A percentile compares a stretch with the other conserved stretches of the same genome.
These are phyloP conservation scores for Trametes hirsuta DNA, from an alignment of 1,284 basidiomycete genomes.

Conservation along the genomic window DNA sequence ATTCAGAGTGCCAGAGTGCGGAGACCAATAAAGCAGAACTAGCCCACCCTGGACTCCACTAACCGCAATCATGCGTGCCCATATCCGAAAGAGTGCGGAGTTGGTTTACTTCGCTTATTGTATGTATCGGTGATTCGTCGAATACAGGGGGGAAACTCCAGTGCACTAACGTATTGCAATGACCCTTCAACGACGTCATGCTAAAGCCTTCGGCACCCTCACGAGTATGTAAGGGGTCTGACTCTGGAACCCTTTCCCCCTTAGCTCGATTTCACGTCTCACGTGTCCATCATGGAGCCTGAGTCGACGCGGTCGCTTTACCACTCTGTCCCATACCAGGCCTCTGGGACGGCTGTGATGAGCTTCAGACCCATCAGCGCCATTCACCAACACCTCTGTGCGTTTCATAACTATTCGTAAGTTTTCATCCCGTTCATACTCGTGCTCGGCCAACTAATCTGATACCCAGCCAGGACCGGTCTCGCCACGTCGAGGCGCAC, in stretches of 20 bases:
- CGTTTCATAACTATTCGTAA: conserved; percentile 44
- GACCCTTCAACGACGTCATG: conserved; percentile 19
- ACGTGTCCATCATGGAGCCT: conserved; percentile 27
- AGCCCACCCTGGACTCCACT: too few relatives aligned
- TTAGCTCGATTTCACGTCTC: neutral
- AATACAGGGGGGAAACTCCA: too few relatives aligned
- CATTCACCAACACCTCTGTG: conserved; percentile 54
- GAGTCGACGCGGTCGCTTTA: conserved; percentile 34
- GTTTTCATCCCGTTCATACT: conserved; percentile 7
- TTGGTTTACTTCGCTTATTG: too few relatives aligned
- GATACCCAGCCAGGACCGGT: conserved; percentile 39
- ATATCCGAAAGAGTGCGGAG: too few relatives aligned
- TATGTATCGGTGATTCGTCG: too few relatives aligned
- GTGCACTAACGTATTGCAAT: neutral
- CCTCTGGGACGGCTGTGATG: conserved; percentile 44
- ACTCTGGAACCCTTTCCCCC: too few relatives aligned
- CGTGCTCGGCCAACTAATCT: neutral
- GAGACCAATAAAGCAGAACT: too few relatives aligned
- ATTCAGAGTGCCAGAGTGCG: too few relatives aligned
- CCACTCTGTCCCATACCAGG: conserved; percentile 32
- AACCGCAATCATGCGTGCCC: too few relatives aligned
- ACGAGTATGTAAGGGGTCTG: neutral
- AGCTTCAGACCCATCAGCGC: conserved; percentile 49
- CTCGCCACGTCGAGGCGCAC: conserved; percentile 44
- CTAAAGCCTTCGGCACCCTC: neutral